phyloP scores from a whole-genome alignment of 495 filamentous ascomycete genomes.

The Haplographium delicatum region DNA sequence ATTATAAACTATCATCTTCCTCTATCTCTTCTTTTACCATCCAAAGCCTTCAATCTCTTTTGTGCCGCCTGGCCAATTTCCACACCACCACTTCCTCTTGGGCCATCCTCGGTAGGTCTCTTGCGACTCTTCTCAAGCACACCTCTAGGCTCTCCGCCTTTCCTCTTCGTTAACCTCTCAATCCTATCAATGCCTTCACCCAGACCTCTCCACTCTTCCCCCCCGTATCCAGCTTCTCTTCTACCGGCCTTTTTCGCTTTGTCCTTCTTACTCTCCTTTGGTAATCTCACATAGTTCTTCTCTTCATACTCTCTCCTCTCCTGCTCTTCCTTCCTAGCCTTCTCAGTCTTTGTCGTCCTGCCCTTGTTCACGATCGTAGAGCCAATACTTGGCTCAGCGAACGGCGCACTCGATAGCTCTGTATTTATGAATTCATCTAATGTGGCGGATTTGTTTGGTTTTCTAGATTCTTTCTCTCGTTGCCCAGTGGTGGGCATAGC shows the following conservation, averaged over 20 bases:
- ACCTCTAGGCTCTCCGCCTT: constrained; percentile 46
- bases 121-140: constrained; percentile 78
- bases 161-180: constrained; percentile 61
- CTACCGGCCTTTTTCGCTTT: constrained; percentile 39
- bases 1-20: constrained; percentile 25
- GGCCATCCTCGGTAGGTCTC: constrained; percentile 57
- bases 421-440: constrained; percentile 81
- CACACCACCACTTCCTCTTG: constrained; percentile 46
- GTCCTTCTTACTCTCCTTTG: constrained; percentile 77
- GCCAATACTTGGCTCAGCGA: constrained; percentile 78
- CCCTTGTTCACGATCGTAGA: constrained; percentile 71
- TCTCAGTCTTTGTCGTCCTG: constrained; percentile 63
- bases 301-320: constrained; percentile 80
- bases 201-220: constrained; percentile 78
- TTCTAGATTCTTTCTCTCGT: constrained; percentile 50
- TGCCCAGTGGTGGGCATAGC: constrained; percentile 58
- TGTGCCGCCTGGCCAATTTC: constrained; percentile 66
- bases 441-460: constrained; percentile 60
- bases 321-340: constrained; percentile 63
- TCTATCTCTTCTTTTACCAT: constrained; percentile 49
- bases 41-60: constrained; percentile 66
- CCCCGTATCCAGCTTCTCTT: constrained; percentile 61
- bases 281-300: constrained; percentile 77
- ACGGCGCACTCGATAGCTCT: constrained; percentile 71
- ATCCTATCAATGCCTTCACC: constrained; percentile 75